Conservation (phyloP, 2,329 filamentous ascomycete genomes). For the Chrysoporthe deuterocubensis region DNA sequence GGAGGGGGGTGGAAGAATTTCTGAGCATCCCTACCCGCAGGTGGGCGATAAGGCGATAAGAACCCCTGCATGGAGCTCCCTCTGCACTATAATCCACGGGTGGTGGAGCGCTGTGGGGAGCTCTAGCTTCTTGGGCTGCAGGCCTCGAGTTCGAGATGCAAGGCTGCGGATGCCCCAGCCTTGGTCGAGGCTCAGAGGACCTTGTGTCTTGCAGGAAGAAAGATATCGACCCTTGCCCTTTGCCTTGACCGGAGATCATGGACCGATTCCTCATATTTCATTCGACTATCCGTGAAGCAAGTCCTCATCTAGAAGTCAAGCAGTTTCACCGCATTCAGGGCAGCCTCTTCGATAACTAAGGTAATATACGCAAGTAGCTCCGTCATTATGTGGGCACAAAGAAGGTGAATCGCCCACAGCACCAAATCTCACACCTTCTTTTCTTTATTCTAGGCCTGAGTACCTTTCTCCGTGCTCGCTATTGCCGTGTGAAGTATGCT, state of each 20-base stretch:
- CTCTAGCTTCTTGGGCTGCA: neutral
- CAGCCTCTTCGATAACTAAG: neutral
- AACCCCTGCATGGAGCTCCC: neutral
- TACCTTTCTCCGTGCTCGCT: neutral
- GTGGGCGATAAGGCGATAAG: neutral
- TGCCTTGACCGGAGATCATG: too few relatives aligned
- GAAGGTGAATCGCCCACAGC: neutral
- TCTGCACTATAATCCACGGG: neutral
- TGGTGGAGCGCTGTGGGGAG: neutral
- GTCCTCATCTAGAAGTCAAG: neutral
- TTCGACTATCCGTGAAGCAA: neutral
- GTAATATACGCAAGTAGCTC: neutral
- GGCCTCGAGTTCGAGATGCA: neutral
- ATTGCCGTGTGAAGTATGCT: neutral
- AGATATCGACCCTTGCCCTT: too few relatives aligned
- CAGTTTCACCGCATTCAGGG: neutral
- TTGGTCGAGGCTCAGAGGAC: too few relatives aligned
- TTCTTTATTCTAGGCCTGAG: neutral
- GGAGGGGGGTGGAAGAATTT: neutral
- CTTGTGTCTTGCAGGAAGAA: too few relatives aligned
- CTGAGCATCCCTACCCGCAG: neutral
- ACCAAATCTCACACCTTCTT: neutral
- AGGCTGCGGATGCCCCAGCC: too few relatives aligned
- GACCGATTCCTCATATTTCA: too few relatives aligned
- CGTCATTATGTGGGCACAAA: neutral